A percentile compares a stretch with the other conserved stretches of the same genome.
Evolutionary conservation across 345 rosid species (phyloP).

Genomic region (Iberis pinnata): DNA sequence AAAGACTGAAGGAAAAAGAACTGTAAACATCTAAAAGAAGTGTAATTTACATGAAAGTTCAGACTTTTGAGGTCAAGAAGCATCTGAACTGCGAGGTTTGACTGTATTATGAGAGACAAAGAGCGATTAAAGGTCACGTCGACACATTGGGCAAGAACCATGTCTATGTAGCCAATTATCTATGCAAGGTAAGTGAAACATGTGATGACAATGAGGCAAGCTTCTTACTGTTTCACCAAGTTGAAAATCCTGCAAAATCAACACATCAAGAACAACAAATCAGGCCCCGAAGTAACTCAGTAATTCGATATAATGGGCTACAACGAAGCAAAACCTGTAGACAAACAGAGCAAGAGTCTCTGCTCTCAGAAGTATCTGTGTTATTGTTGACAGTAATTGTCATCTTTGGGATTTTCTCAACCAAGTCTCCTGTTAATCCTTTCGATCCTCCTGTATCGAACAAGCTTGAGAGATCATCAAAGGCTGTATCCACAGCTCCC

Average conservation of each 20-base stretch:
- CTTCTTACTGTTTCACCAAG: conserved; percentile 83
- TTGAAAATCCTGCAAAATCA: conserved; percentile 69
- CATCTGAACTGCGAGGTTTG: too few relatives aligned
- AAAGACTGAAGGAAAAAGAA: too few relatives aligned
- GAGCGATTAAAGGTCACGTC: conserved; percentile 57
- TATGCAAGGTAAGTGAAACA: conserved; percentile 95
- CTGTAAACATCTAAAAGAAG: too few relatives aligned
- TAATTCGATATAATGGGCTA: too few relatives aligned
- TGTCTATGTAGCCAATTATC: conserved; percentile 88
- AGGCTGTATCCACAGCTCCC: conserved; percentile 82
- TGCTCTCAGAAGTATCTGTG: conserved; percentile 69
- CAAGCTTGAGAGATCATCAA: conserved; percentile 70
- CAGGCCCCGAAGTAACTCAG: too few relatives aligned
- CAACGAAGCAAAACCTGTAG: conserved; percentile 56
- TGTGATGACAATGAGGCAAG: conserved; percentile 93
- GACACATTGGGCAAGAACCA: conserved; percentile 95
- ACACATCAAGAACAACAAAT: too few relatives aligned
- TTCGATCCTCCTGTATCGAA: conserved; percentile 75
- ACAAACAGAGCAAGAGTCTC: conserved; percentile 85
- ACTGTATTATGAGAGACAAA: too few relatives aligned
- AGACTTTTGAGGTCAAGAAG: too few relatives aligned
- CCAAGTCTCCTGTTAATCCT: conserved; percentile 71
- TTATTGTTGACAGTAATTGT: conserved; percentile 56
- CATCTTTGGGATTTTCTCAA: conserved; percentile 78
- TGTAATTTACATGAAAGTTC: too few relatives aligned